phyloP scores from a whole-genome alignment of 192 early-diverging fungal genomes.

The Backusella sp. region DNA sequence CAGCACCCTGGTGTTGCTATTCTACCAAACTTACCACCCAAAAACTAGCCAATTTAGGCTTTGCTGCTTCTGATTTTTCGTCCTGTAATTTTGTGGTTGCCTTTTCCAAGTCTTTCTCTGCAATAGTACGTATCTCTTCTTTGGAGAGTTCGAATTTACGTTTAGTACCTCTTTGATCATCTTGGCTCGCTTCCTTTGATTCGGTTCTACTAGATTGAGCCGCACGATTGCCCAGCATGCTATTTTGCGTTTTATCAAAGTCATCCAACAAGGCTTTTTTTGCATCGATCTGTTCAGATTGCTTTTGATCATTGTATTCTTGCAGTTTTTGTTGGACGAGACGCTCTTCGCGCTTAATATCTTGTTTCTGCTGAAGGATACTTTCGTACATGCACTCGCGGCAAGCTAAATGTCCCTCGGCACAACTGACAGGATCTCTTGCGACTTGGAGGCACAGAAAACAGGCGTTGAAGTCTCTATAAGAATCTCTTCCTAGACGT shows the following conservation, averaged over 20 bases:
- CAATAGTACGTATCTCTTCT: conserved; percentile 20
- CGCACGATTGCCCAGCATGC: conserved; percentile 33
- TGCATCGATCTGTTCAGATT: conserved; percentile 37
- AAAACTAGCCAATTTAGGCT: conserved; percentile 62
- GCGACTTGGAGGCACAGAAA: conserved; percentile 82
- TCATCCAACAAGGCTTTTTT: conserved; percentile 51
- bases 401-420: conserved; percentile 84
- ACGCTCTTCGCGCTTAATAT: conserved; percentile 59
- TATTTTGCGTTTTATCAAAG: conserved; percentile 69
- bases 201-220: neutral
- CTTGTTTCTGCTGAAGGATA: conserved; percentile 82
- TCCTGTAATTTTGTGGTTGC: conserved; percentile 28
- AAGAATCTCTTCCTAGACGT: conserved; percentile 81
- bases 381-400: conserved; percentile 86
- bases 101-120: conserved; percentile 32
- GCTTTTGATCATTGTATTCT: conserved; percentile 44
- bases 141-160: conserved; percentile 35
- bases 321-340: conserved; percentile 44
- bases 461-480: conserved; percentile 83
- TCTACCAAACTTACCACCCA: conserved; percentile 55
- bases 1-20: too few relatives aligned
- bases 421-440: conserved; percentile 66
- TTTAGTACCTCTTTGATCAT: conserved; percentile 22
- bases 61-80: conserved; percentile 37
- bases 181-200: neutral